phyloP scores from a whole-genome alignment of 345 rosid species.

The Lepidium aucheri region DNA sequence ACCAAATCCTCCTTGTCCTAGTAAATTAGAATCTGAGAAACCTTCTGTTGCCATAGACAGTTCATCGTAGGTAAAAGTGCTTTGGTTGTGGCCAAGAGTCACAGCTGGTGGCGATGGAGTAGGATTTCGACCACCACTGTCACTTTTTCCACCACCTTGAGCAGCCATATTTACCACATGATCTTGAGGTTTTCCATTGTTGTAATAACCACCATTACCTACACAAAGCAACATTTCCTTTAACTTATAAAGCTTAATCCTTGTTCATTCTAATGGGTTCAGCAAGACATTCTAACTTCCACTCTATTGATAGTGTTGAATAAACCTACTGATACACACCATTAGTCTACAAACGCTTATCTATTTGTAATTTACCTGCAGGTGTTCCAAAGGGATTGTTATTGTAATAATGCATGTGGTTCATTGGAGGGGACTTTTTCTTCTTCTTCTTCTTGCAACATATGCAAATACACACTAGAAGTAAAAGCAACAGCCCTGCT shows the following conservation, averaged over 20 bases:
- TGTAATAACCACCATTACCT: slow-evolving; percentile 33
- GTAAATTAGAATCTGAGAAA: slow-evolving; percentile 46
- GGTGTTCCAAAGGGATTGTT: slow-evolving; percentile 22
- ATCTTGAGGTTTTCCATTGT: slow-evolving; percentile 9
- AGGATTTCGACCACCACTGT: slow-evolving; percentile 33
- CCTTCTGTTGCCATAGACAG: slow-evolving; percentile 59
- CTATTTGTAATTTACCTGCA: not conserved
- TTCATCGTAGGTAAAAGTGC: slow-evolving; percentile 63
- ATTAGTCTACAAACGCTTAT: not conserved
- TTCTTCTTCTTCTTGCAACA: slow-evolving; percentile 35
- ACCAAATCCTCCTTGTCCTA: slow-evolving; percentile 91
- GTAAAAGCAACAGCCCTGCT: slow-evolving; percentile 27
- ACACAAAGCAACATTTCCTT: slow-evolving; percentile 8
- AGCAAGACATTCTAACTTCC: no score
- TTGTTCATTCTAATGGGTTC: not conserved
- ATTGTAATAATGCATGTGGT: slow-evolving; percentile 27
- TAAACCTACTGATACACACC: not conserved
- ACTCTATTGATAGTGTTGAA: not conserved
- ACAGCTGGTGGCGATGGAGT: slow-evolving; percentile 44
- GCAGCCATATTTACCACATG: slow-evolving; percentile 22
- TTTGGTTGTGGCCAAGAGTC: slow-evolving; percentile 53
- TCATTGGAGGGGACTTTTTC: slow-evolving; percentile 10
- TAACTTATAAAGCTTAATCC: not conserved
- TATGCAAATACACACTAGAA: slow-evolving; percentile 21
- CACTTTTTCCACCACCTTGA: slow-evolving; percentile 34